phyloP scores from a whole-genome alignment of 176 grass and related monocot species.

The Triticum dicoccoides region DNA sequence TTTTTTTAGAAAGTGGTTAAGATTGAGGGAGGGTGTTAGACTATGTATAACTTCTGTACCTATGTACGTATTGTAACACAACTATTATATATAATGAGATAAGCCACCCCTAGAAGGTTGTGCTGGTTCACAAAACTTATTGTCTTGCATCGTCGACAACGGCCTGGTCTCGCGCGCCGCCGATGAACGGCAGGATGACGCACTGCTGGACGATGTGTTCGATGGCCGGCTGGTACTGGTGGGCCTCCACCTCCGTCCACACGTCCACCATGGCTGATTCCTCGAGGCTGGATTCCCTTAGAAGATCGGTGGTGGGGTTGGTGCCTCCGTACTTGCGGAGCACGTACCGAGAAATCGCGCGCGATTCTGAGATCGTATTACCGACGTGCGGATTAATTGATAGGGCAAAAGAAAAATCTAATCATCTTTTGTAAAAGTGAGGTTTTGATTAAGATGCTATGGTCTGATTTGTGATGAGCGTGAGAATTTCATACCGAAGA shows the following conservation, averaged over 20 bases:
- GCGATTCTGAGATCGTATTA: neutral
- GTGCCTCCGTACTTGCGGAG: neutral
- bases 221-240: neutral
- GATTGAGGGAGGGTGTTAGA: no score
- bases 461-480: neutral
- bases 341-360: slow-evolving; percentile 6
- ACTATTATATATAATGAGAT: no score
- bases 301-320: neutral
- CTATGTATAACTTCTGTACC: no score
- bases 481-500: neutral
- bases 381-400: neutral
- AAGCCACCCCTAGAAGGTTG: no score
- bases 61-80: no score
- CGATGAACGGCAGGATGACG: slow-evolving; percentile 9
- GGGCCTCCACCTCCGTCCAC: slow-evolving; percentile 33
- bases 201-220: slow-evolving; percentile 3
- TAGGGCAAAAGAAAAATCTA: neutral
- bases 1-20: no score
- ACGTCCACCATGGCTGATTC: slow-evolving; percentile 3
- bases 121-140: no score
- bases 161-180: slow-evolving; percentile 20
- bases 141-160: no score
- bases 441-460: neutral
- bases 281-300: neutral
- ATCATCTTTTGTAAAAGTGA: no score